Evolutionary conservation across 1,139 yeast genomes (phyloP), one percentile per base, ranked within the genome.

Genomic region (Kodamaea alishanica): DNA sequence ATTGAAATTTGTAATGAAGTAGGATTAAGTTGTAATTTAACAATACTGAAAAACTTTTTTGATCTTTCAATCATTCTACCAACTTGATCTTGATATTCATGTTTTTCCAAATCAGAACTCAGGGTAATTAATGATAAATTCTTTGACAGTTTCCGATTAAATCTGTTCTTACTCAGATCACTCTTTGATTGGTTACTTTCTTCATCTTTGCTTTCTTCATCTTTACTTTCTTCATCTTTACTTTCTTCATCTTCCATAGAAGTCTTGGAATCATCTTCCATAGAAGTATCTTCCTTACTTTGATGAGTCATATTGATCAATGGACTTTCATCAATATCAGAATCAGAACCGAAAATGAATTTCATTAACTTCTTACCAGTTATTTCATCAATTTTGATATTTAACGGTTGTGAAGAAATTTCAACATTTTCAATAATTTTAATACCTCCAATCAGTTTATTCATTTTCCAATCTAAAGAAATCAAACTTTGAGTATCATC

Each of bases 371-470:
- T 77, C 33, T 65, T 65, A 5, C 86, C 81, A 8, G 85, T 79
- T 28, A 61, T 60, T 52, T 81, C 84, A 49, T 84, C 92, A 28
- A 83, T 49, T 38, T 75, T 73, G 38, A 83, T 50, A 35, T 71
- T 73, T 44, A 83, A 61, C 32, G 88, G 88, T 38, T 68, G 63
- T 6, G 84, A 63, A 26, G 62, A 58, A 26, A 82, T 64, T 34
- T 73, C 75, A 36, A 81, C 72, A 44, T 70, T 63, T 46, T 76
- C 81, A 44, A 82, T 65, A 28, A 82, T 69, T 46, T 75, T 70
- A 43, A 83, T 81, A 1, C 90, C 90, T 32, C 89, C 90, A 32
- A 82, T 75, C 10, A 83, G 75, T 38, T 75, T 66, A 44, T 76
- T 78, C 79, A 81, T 75, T 5, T 75, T 72, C 92, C 92, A 84